Base-by-base conservation (phyloP, 768 basidiomycete genomes). In the Mycena epipterygia region DNA sequence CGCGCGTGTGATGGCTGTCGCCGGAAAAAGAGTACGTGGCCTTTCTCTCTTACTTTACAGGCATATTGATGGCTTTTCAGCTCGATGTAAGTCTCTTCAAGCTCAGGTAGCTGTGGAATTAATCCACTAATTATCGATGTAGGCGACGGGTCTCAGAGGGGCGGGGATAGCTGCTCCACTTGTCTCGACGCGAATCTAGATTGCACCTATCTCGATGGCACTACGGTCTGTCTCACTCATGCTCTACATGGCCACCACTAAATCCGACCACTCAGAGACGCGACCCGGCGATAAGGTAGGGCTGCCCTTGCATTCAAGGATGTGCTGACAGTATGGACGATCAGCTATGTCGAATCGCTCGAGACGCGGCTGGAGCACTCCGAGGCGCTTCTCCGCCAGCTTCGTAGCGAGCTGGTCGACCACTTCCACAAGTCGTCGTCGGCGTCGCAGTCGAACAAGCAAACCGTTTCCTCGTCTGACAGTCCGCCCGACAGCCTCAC, bases 131-230 rank as follows among this genome's bases (percentile, higher is more conserved):
- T 6, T n/a, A n/a, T n/a, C 37, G 37, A n/a, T 29, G 33, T 29
- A 67, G 67, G 67, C 52, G 60, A 68, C 27, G 67, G 67, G 29
- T 68, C 67, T 6, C 59, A 68, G 49, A n/a, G 55, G 37, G 49
- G 41, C 14, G 67, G 59, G 4, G 60, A 62, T 33, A 29, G 25
- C 17, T 68, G 67, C 52, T 52, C 58, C 21, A 68, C 67, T 9
- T 68, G 67, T 30, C 25, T 62, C 19, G 67, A 68, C 41, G 51
- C 60, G 25, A 55, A 68, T 27, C 21, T 68, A 3, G 67, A 68
- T 6, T 68, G 67, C 57, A 68, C 67, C 8, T 68, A 68, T 33
- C 27, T 62, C 8, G 67, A 68, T 21, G 37, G n/a, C 2, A 30
- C 67, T 3, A 30, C 60, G 25, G 67, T 68, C 32, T 19, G 59